Conservation (phyloP, 1,139 yeast genomes). For the Candida sojae region DNA sequence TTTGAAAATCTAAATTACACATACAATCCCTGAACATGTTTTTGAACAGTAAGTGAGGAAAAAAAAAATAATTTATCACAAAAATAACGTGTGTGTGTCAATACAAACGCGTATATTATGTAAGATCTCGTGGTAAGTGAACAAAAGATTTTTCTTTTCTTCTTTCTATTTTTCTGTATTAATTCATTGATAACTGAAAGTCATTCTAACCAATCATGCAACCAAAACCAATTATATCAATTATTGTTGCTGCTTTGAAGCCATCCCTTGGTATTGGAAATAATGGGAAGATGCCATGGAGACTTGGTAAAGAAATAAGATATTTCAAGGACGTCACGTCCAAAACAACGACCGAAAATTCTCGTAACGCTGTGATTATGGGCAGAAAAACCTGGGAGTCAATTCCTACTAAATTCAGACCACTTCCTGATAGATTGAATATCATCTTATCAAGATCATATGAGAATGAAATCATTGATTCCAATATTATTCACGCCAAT, state of each 20-base stretch:
- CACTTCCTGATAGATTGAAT: slow-evolving; percentile 74
- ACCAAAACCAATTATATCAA: slow-evolving; percentile 38
- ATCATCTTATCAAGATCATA: slow-evolving; percentile 64
- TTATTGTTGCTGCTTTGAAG: slow-evolving; percentile 81
- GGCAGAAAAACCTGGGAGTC: slow-evolving; percentile 97
- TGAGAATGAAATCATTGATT: slow-evolving; percentile 20
- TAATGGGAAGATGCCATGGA: slow-evolving; percentile 87
- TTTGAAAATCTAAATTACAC: no score
- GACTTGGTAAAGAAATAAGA: slow-evolving; percentile 77
- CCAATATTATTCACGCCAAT: slow-evolving; percentile 40
- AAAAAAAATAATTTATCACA: no score
- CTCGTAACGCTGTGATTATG: slow-evolving; percentile 84
- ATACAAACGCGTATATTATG: no score
- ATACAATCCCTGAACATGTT: no score
- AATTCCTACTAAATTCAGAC: slow-evolving; percentile 81
- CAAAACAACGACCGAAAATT: slow-evolving; percentile 25
- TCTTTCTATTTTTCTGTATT: neutral
- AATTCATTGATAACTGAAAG: no score
- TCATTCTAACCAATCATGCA: neutral
- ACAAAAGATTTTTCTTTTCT: neutral
- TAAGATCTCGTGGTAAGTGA: no score
- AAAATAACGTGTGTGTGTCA: no score
- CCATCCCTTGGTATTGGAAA: slow-evolving; percentile 86
- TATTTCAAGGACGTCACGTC: slow-evolving; percentile 79
- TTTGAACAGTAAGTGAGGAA: no score